A percentile compares a stretch with the other conserved stretches of the same genome.
phyloP scores from a whole-genome alignment of 1,139 yeast species.

The Lipomyces yarrowii region DNA sequence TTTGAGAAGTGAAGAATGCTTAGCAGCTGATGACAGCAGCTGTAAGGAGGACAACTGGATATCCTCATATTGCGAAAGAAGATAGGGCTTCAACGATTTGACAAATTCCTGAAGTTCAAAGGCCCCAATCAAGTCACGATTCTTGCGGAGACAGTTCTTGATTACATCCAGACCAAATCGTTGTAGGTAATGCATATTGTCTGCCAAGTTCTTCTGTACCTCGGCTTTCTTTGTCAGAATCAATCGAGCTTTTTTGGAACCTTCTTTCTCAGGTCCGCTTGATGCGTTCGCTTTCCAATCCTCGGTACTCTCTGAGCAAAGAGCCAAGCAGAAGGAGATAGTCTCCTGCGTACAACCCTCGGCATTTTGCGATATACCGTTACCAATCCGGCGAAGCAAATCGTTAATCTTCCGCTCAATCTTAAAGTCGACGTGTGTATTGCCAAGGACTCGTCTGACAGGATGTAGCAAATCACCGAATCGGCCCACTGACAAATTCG shows the following conservation, averaged over 20 bases:
- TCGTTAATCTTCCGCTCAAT: constrained; percentile 80
- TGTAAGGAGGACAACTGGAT: constrained; percentile 70
- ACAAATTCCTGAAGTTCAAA: constrained; percentile 71
- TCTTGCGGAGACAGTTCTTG: constrained; percentile 68
- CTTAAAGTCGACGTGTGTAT: constrained; percentile 66
- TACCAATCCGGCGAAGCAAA: constrained; percentile 69
- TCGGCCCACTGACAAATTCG: constrained; percentile 60
- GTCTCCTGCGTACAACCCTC: constrained; percentile 62
- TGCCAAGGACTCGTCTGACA: constrained; percentile 59
- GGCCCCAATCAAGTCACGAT: constrained; percentile 58
- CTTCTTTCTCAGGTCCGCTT: constrained; percentile 39
- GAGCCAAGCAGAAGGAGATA: constrained; percentile 71
- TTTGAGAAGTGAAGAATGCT: constrained; percentile 48
- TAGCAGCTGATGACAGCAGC: constrained; percentile 53
- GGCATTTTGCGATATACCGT: constrained; percentile 75
- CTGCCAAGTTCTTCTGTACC: constrained; percentile 15
- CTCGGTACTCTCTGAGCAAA: constrained; percentile 57
- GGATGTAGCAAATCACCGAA: constrained; percentile 72
- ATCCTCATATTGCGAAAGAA: constrained; percentile 70
- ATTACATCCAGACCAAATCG: constrained; percentile 78
- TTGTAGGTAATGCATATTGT: constrained; percentile 27
- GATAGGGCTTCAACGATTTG: constrained; percentile 65
- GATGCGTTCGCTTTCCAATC: constrained; percentile 37
- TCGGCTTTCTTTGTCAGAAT: constrained; percentile 29
- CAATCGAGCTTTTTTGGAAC: constrained; percentile 32